Evolutionary conservation across 768 basidiomycete genomes (phyloP).

Genomic region (Rhodotorula diobovata): DNA sequence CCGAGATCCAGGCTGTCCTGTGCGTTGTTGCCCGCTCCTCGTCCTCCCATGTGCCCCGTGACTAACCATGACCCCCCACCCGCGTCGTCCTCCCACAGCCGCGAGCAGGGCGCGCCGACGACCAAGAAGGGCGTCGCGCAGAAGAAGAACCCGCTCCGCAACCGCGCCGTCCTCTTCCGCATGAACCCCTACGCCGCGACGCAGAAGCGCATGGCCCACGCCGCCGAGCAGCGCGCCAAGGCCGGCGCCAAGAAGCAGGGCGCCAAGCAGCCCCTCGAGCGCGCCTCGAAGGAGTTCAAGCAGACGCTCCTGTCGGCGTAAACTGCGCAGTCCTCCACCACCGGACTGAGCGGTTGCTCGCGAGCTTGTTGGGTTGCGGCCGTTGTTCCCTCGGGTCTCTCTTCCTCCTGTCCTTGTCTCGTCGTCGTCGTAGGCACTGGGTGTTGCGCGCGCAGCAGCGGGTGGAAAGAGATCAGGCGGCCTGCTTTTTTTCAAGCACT

Average conservation of each 20-base stretch:
- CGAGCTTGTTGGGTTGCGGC: too few relatives aligned
- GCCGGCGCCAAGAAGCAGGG: slow-evolving; percentile 13
- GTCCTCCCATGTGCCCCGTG: not conserved
- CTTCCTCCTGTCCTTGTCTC: too few relatives aligned
- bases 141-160: slow-evolving; percentile 72
- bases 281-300: slow-evolving; percentile 26
- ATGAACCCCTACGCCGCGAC: slow-evolving; percentile 53
- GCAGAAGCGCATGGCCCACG: slow-evolving; percentile 45
- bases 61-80: too few relatives aligned
- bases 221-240: slow-evolving; percentile 44
- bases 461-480: too few relatives aligned
- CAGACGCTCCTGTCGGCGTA: slow-evolving; percentile 38
- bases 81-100: slow-evolving; percentile 44
- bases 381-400: too few relatives aligned
- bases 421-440: too few relatives aligned
- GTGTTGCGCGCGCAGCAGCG: too few relatives aligned
- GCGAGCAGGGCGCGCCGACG: slow-evolving; percentile 74
- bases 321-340: too few relatives aligned
- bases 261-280: slow-evolving; percentile 13
- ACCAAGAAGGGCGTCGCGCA: slow-evolving; percentile 96
- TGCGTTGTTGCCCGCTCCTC: not conserved
- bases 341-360: too few relatives aligned
- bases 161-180: slow-evolving; percentile 47
- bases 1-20: slow-evolving; percentile 94
- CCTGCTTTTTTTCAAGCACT: too few relatives aligned